Conservation (phyloP, 495 filamentous ascomycete genomes). For the Pseudotulostoma volvatum region DNA sequence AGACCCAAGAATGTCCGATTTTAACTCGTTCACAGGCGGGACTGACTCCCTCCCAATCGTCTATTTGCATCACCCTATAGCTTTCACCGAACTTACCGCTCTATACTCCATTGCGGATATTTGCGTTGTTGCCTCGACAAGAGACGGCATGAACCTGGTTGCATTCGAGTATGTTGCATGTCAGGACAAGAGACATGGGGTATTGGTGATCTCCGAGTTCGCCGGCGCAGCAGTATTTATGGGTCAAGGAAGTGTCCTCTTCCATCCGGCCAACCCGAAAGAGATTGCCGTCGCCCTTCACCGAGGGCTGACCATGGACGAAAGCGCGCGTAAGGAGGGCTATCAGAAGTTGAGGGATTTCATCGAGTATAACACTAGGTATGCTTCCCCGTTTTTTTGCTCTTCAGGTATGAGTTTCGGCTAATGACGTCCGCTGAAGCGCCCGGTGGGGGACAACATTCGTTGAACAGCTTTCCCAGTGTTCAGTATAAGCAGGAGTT, state of each 20-base stretch:
- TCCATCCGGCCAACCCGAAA: conserved; percentile 86
- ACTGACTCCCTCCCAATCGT: conserved; percentile 88
- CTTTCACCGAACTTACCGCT: conserved; percentile 80
- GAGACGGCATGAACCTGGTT: conserved; percentile 97
- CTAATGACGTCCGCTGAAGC: conserved; percentile 1
- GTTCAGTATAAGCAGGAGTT: conserved; percentile 4
- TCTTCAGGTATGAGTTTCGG: background rate
- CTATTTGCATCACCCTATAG: conserved; percentile 81
- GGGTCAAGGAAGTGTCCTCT: conserved; percentile 58
- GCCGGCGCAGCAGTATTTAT: conserved; percentile 78
- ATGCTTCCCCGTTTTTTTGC: conserved; percentile 2
- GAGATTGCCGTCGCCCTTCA: conserved; percentile 76
- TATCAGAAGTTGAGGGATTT: conserved; percentile 69
- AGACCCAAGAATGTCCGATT: too few relatives aligned
- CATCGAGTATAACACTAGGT: conserved; percentile 77
- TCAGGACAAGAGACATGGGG: conserved; percentile 66
- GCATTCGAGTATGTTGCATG: conserved; percentile 92
- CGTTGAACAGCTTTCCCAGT: conserved; percentile 14
- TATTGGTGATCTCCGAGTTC: conserved; percentile 86
- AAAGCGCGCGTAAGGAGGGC: conserved; percentile 56
- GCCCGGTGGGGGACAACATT: conserved; percentile 24
- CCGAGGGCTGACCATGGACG: conserved; percentile 68
- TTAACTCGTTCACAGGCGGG: conserved; percentile 36
- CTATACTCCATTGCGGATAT: conserved; percentile 81
- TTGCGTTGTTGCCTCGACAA: conserved; percentile 74